phyloP scores from a whole-genome alignment of 2,329 filamentous ascomycete genomes.

The Hypoxylon sp. region DNA sequence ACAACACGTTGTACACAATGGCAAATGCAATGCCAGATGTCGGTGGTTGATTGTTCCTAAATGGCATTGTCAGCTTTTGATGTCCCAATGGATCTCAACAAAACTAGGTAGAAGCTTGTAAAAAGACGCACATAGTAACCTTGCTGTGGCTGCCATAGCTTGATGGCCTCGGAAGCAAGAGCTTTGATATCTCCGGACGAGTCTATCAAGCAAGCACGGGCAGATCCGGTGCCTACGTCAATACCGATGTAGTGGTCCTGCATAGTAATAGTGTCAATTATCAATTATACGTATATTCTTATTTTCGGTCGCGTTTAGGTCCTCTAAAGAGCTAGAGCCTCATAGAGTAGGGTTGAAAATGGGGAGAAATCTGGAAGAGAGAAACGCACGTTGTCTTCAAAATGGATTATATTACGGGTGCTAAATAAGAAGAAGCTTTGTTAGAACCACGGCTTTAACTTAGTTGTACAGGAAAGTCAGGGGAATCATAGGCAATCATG shows the following conservation, averaged over 20 bases:
- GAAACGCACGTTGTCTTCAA: constrained; percentile 45
- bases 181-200: constrained; percentile 86
- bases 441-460: constrained; percentile 16
- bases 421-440: constrained; percentile 38
- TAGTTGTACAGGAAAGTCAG: constrained; percentile 8
- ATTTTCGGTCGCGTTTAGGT: too few species aligned
- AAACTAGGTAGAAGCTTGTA: constrained; percentile 4
- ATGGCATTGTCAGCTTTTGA: constrained; percentile 18
- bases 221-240: constrained; percentile 95
- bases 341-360: background rate
- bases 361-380: background rate
- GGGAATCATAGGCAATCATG: constrained; percentile 17
- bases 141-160: constrained; percentile 79
- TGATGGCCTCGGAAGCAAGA: constrained; percentile 77
- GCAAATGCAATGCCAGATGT: constrained; percentile 97
- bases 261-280: constrained; percentile 37
- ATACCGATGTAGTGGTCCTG: constrained; percentile 79
- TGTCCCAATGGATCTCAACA: constrained; percentile 4
- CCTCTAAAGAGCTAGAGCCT: too few species aligned
- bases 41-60: constrained; percentile 93
- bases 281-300: too few species aligned
- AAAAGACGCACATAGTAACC: constrained; percentile 72
- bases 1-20: constrained; percentile 84
- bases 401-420: constrained; percentile 46
- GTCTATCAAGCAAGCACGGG: constrained; percentile 95